Evolutionary conservation across 495 filamentous ascomycete genomes (phyloP).

Genomic region (Rostrohypoxylon terebratum): DNA sequence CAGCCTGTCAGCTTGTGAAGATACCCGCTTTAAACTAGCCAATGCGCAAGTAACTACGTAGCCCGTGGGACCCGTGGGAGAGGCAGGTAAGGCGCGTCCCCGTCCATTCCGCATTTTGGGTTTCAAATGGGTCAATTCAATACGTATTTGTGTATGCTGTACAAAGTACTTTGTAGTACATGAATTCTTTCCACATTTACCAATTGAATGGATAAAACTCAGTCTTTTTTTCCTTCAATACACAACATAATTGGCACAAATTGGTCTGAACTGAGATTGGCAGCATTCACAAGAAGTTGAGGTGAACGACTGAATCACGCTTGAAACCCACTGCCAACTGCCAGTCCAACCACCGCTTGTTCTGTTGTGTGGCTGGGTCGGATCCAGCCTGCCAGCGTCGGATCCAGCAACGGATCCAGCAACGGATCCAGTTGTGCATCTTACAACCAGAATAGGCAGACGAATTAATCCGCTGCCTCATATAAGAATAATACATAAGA

Average conservation of each 20-base stretch:
- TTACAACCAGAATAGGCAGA: slow-evolving; percentile 17
- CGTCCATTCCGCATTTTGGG: slow-evolving; percentile 5
- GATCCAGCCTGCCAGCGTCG: slow-evolving; percentile 6
- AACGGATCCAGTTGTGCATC: neutral
- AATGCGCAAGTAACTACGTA: neutral
- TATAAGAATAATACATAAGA: neutral
- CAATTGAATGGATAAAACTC: slow-evolving; percentile 2
- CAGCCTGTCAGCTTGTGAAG: neutral
- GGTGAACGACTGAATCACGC: neutral
- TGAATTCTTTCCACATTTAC: slow-evolving; percentile 5
- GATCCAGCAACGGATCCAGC: neutral
- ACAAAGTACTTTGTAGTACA: neutral
- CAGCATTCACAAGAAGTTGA: neutral
- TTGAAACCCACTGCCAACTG: neutral
- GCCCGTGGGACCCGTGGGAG: neutral
- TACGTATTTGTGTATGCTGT: neutral
- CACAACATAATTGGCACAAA: neutral
- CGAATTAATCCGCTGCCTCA: slow-evolving; percentile 10
- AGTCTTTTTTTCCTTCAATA: neutral
- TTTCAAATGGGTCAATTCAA: neutral
- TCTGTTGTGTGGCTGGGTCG: slow-evolving; percentile 17
- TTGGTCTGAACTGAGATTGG: slow-evolving; percentile 14
- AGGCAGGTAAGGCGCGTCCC: slow-evolving; percentile 12
- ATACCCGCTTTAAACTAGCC: neutral
- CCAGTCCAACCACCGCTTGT: slow-evolving; percentile 1